Evolutionary conservation across 1,284 basidiomycete species (phyloP).

Genomic region (Peniophora sp.): DNA sequence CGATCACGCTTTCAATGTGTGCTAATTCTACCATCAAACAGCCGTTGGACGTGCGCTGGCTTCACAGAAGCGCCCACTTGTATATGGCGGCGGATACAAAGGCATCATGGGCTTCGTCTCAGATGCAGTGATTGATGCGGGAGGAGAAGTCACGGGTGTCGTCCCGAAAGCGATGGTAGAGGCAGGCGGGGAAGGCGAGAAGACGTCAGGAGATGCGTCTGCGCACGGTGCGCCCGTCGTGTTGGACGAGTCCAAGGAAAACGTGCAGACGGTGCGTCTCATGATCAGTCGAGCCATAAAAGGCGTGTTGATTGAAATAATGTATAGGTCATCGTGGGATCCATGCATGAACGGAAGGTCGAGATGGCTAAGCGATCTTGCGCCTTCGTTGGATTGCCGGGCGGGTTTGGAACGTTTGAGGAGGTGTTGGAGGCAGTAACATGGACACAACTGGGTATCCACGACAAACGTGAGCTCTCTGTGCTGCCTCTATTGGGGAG

Average conservation of each 20-base stretch:
- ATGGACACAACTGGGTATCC: slow-evolving; percentile 88
- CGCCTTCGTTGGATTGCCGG: slow-evolving; percentile 83
- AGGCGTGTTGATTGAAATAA: neutral
- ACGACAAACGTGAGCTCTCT: slow-evolving; percentile 62
- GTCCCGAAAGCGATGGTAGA: slow-evolving; percentile 71
- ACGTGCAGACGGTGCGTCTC: slow-evolving; percentile 38
- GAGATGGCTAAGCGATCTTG: slow-evolving; percentile 76
- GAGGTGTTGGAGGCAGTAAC: slow-evolving; percentile 89
- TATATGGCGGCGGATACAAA: slow-evolving; percentile 81
- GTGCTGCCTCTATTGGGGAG: slow-evolving; percentile 5
- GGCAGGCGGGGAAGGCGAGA: slow-evolving; percentile 55
- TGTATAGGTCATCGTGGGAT: slow-evolving; percentile 62
- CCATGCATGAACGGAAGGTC: slow-evolving; percentile 90
- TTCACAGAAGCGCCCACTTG: slow-evolving; percentile 51
- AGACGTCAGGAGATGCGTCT: slow-evolving; percentile 16
- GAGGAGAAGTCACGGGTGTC: slow-evolving; percentile 77
- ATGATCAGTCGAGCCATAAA: slow-evolving; percentile 1
- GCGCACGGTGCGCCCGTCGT: slow-evolving; percentile 19
- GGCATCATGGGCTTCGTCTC: slow-evolving; percentile 89
- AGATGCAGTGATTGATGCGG: slow-evolving; percentile 53
- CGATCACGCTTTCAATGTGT: slow-evolving; percentile 2
- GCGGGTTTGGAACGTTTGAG: slow-evolving; percentile 89
- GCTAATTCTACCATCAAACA: slow-evolving; percentile 17
- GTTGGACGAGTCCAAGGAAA: slow-evolving; percentile 33
- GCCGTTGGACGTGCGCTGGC: slow-evolving; percentile 74